Evolutionary conservation across 1,139 yeast genomes (phyloP), one percentile per base, ranked within the genome.

Genomic region (Sugiyamaella castrensis): DNA sequence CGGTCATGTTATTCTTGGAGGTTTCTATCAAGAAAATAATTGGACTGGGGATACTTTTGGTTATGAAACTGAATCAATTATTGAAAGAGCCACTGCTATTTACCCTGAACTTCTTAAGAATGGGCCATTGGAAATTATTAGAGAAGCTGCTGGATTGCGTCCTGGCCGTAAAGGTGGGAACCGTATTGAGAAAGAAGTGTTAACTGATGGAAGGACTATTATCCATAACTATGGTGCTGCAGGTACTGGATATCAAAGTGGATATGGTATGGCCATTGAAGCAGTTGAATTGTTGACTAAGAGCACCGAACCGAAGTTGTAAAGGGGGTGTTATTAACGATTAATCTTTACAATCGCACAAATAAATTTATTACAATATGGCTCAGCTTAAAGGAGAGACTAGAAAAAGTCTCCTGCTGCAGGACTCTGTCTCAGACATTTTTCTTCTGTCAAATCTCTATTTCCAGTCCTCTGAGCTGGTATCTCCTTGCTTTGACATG

Each of bases 181-280:
- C 1, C 72, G 89, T 50, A 76, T 84, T 40, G 88, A 82, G 60
- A 64, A 65, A 37, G 81, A 80, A 55, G 52, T 49, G 1, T 57
- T 72, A 11, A 31, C 47, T 1, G 65, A 64, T 29, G 73, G 71
- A 13, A 71, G 54, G 43, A 51, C 70, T 1, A 56, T 80, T 16
- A 68, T 84, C 12, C 89, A 84, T 61, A 82, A 83, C 64, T 83
- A 83, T 60, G 94, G 94, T 29, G 87, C 89, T 8, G 75, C 82
- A 37, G 94, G 94, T 0, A 79, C 83, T 50, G 94, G 94, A 1
- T 84, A 79, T 66, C 91, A 83, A 66, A 76, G 85, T 4, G 88
- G 88, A 0, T 71, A 76, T 26, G 88, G 86, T 1, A 82, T 83
- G 84, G 78, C 81, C 2, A 58, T 65, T 38, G 68, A 67, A 45